These are phyloP conservation scores for Wickerhamomyces queroliae DNA, from an alignment of 805 yeast species.

Conservation along the genomic window DNA sequence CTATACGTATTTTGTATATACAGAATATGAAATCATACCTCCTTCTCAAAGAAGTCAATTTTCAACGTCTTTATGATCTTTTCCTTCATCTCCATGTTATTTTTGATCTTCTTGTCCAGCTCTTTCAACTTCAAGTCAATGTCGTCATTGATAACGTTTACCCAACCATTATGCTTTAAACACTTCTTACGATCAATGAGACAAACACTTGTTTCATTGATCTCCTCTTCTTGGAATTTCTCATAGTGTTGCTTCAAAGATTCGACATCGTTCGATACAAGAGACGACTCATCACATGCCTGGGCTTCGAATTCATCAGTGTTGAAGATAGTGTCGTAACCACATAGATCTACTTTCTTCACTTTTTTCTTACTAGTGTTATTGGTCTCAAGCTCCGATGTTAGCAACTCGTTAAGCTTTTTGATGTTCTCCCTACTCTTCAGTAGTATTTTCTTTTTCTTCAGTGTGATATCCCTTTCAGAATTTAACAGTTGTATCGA, in stretches of 20 bases:
- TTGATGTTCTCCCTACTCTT: slow-evolving; percentile 20
- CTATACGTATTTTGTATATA: no score
- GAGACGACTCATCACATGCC: slow-evolving; percentile 14
- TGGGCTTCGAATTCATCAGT: slow-evolving; percentile 4
- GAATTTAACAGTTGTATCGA: not conserved
- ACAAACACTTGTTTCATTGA: slow-evolving; percentile 30
- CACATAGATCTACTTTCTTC: slow-evolving; percentile 46
- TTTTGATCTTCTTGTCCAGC: slow-evolving; percentile 13
- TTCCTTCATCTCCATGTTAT: slow-evolving; percentile 23
- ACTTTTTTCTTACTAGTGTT: slow-evolving; percentile 11
- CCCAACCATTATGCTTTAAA: slow-evolving; percentile 48
- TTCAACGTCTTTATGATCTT: slow-evolving; percentile 31
- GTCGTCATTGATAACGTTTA: slow-evolving; percentile 27
- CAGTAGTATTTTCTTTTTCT: slow-evolving; percentile 15
- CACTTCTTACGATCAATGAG: slow-evolving; percentile 52
- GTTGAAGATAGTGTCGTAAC: slow-evolving; percentile 34
- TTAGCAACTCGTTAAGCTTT: slow-evolving; percentile 19
- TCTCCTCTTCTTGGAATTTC: slow-evolving; percentile 4
- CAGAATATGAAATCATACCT: no score
- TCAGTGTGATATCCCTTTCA: slow-evolving; percentile 3
- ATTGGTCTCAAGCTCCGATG: not conserved
- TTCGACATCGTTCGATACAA: slow-evolving; percentile 11
- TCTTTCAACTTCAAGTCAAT: slow-evolving; percentile 29
- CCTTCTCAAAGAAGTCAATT: slow-evolving; percentile 28
- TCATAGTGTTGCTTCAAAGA: slow-evolving; percentile 4